Base-by-base conservation (phyloP, 306 rosid genomes). In the Fagus crenata region DNA sequence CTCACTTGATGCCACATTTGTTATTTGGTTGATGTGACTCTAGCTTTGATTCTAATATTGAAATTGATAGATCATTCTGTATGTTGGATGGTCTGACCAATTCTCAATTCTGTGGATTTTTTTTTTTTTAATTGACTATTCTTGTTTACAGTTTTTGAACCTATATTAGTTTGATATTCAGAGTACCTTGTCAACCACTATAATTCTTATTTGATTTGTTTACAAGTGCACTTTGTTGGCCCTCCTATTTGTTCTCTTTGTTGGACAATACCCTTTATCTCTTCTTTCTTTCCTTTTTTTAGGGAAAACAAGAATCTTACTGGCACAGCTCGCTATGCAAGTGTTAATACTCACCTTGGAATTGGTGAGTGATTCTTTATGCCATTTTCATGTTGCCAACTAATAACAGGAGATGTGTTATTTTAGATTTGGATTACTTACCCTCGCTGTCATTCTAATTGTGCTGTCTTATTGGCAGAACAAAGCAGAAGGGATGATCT, bases 401-500 rank as follows among this genome's bases (percentile, higher is more conserved):
- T 78, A 42, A 33, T 67, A 69, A 31, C 54, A 56, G 59, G 35
- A 75, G 64, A 46, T 77, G 69, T 53, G 33, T 68, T 55, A 6
- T 74, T 60, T 13, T 58, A 43, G 35, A 18, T 59, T 73, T 68
- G 75, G 40, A 41, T 53, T 74, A 42, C 67, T 58, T 4, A 17
- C 58, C 32, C 22, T 70, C 75, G n/a, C 55, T 55, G 67, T 58
- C 53, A 73, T 80, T 78, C 77, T 86, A 42, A 81, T 74, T 61
- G 18, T 49, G 71, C 72, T 53, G 77, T 80, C 85, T 77, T 77
- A 37, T 64, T 75, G 82, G 84, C 84, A 96, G 99, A 96, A 77
- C 99, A 96, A 89, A 96, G 99, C 94, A 87, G 99, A 91, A 96
- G 99, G 91, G 99, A 96, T 85, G 99, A 96, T 86, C 82, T 96